phyloP scores from a whole-genome alignment of 805 yeast genomes.

The Starmerella powellii region DNA sequence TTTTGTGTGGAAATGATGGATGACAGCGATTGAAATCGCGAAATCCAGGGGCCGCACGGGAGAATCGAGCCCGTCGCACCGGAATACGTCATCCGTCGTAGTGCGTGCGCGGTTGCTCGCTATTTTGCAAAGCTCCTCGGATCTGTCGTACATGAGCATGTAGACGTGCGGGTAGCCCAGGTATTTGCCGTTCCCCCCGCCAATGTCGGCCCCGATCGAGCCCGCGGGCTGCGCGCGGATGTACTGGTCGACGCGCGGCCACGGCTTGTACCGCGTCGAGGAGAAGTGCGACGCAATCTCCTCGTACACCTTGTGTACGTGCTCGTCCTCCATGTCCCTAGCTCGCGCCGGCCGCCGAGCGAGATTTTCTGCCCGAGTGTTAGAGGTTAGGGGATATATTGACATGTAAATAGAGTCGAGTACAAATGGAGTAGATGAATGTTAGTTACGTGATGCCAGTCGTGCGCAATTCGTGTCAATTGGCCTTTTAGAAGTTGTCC shows the following conservation, averaged over 20 bases:
- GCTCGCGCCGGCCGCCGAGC: too few relatives aligned
- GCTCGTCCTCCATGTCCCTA: slow-evolving; percentile 48
- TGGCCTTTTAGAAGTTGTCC: not conserved
- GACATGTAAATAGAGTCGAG: too few relatives aligned
- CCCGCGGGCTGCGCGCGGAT: slow-evolving; percentile 40
- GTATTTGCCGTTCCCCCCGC: slow-evolving; percentile 96
- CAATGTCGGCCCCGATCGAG: slow-evolving; percentile 77
- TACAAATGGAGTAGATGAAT: too few relatives aligned
- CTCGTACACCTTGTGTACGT: slow-evolving; percentile 84
- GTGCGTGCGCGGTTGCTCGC: slow-evolving; percentile 49
- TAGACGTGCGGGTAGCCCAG: slow-evolving; percentile 56
- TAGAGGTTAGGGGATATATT: too few relatives aligned
- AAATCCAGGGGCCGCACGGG: slow-evolving; percentile 47
- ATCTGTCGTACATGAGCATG: slow-evolving; percentile 51
- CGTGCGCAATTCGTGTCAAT: not conserved
- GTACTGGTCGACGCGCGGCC: slow-evolving; percentile 86
- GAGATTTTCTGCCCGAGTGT: too few relatives aligned
- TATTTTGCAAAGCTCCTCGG: slow-evolving; percentile 30
- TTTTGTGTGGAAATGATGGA: slow-evolving; percentile 85
- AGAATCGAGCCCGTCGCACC: slow-evolving; percentile 66
- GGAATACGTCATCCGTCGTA: slow-evolving; percentile 44
- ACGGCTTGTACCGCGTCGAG: slow-evolving; percentile 86
- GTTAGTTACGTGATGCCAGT: too few relatives aligned
- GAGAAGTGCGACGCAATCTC: slow-evolving; percentile 90
- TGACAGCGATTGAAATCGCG: slow-evolving; percentile 89